Evolutionary conservation across 2,329 filamentous ascomycete species (phyloP).

Genomic region (Cordyceps militaris): DNA sequence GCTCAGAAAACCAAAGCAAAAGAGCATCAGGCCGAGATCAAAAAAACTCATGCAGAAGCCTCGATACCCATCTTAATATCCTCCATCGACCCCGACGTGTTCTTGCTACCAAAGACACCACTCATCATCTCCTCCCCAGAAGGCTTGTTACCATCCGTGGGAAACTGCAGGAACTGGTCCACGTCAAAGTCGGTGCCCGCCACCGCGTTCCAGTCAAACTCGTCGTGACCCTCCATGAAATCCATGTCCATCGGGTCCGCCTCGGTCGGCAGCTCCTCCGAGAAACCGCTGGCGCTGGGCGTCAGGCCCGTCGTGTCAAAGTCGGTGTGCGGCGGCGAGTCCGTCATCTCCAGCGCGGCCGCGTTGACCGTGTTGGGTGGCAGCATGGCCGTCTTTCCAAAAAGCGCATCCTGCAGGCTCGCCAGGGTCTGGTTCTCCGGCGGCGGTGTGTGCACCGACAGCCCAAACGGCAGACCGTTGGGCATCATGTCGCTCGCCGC

Average conservation of each 20-base stretch:
- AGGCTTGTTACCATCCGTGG: constrained; percentile 39
- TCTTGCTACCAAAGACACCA: constrained; percentile 22
- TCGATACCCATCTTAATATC: constrained; percentile 12
- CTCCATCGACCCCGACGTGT: background rate
- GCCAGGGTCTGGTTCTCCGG: constrained; percentile 37
- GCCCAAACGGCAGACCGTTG: constrained; percentile 29
- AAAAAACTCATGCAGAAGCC: background rate
- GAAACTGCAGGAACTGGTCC: constrained; percentile 53
- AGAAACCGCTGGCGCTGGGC: constrained; percentile 38
- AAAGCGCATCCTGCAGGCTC: constrained; percentile 29
- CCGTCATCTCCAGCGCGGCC: constrained; percentile 28
- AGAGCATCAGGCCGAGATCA: background rate
- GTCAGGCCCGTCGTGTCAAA: constrained; percentile 34
- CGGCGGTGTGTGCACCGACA: constrained; percentile 43
- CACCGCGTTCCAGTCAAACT: constrained; percentile 48
- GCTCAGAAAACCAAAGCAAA: background rate
- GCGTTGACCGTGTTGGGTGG: constrained; percentile 33
- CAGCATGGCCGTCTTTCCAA: constrained; percentile 27
- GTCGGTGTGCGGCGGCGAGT: constrained; percentile 40
- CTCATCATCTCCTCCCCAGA: constrained; percentile 28
- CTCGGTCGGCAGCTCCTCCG: constrained; percentile 32
- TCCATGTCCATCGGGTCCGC: constrained; percentile 37
- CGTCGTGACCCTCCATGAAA: constrained; percentile 39
- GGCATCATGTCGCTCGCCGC: constrained; percentile 26
- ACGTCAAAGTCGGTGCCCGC: constrained; percentile 49